These are phyloP conservation scores for Zalerion maritima DNA, from an alignment of 495 filamentous ascomycete genomes.

Conservation along the genomic window DNA sequence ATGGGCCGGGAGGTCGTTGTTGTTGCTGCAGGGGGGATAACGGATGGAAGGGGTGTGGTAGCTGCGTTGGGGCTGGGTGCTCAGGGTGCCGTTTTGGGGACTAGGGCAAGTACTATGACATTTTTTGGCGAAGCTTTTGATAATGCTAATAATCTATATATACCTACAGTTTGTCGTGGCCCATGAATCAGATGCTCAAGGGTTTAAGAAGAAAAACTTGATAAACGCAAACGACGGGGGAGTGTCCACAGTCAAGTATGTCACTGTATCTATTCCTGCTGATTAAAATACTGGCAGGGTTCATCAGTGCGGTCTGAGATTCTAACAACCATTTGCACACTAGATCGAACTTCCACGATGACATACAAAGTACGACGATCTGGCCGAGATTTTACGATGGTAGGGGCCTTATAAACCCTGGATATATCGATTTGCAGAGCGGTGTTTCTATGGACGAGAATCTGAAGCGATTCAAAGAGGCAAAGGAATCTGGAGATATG, in stretches of 20 bases:
- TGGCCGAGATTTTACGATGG: slow-evolving; percentile 58
- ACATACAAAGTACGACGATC: slow-evolving; percentile 43
- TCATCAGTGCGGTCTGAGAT: too few relatives aligned
- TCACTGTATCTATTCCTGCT: background rate
- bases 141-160: background rate
- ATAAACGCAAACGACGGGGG: slow-evolving; percentile 49
- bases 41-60: slow-evolving; percentile 48
- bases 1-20: slow-evolving; percentile 32
- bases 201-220: slow-evolving; percentile 46
- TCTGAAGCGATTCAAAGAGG: slow-evolving; percentile 41
- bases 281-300: background rate
- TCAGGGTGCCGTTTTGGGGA: slow-evolving; percentile 53
- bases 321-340: background rate
- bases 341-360: slow-evolving; percentile 53
- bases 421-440: slow-evolving; percentile 37
- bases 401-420: slow-evolving; percentile 45
- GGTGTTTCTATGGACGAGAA: slow-evolving; percentile 44
- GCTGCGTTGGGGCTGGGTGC: slow-evolving; percentile 56
- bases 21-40: slow-evolving; percentile 60
- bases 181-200: slow-evolving; percentile 43
- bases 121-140: background rate
- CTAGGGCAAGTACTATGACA: slow-evolving; percentile 29
- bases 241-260: slow-evolving; percentile 40
- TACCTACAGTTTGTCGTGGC: slow-evolving; percentile 41
- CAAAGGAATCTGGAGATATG: slow-evolving; percentile 16